Conservation (phyloP, 2,329 filamentous ascomycete genomes). For the Pseudogymnoascus sp. region DNA sequence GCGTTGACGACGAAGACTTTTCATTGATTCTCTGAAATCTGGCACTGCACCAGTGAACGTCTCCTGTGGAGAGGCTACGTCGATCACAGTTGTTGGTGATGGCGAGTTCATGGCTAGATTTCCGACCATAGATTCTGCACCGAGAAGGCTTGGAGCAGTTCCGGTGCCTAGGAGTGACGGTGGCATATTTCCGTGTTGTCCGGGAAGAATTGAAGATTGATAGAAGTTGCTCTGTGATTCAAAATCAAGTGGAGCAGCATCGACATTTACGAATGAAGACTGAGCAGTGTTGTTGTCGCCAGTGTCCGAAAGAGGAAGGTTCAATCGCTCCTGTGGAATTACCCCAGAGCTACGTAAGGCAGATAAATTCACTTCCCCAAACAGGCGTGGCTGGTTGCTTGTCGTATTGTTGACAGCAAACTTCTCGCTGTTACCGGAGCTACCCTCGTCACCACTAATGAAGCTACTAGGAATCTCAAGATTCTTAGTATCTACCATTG, state of each 20-base stretch:
- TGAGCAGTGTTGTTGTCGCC: neutral
- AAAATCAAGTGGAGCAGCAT: neutral
- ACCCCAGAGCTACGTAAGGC: constrained; percentile 27
- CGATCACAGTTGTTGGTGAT: constrained; percentile 14
- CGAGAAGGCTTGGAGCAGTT: constrained; percentile 26
- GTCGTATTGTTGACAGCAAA: neutral
- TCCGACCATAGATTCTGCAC: constrained; percentile 28
- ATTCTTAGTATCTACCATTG: constrained; percentile 11
- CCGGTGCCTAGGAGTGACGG: neutral
- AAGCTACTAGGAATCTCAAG: constrained; percentile 26
- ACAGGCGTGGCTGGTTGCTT: constrained; percentile 21
- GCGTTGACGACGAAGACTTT: constrained; percentile 26
- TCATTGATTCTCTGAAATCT: constrained; percentile 12
- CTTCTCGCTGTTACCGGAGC: neutral
- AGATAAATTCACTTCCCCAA: constrained; percentile 27
- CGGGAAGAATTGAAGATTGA: neutral
- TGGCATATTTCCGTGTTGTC: neutral
- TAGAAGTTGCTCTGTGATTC: neutral
- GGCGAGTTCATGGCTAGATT: constrained; percentile 29
- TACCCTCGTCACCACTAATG: constrained; percentile 17
- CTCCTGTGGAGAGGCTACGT: constrained; percentile 14
- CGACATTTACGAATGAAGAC: neutral
- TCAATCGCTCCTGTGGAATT: constrained; percentile 23
- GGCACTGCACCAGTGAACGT: constrained; percentile 5
- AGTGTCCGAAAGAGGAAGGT: constrained; percentile 21